Conservation (phyloP, 1,284 basidiomycete genomes). For the Ceratobasidium papillatum region DNA sequence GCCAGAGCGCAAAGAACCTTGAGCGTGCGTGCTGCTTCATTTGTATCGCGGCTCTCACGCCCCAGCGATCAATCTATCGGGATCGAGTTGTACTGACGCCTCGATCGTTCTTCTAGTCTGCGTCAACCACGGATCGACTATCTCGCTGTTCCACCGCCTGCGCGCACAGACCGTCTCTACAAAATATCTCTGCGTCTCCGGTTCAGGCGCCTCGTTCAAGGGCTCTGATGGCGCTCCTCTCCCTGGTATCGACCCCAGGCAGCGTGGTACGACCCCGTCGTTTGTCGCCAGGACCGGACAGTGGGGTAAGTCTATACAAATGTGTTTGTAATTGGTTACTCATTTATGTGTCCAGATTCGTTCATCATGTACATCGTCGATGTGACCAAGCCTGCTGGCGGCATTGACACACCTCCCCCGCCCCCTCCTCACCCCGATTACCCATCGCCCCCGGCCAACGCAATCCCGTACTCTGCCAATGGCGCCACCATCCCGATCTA, state of each 20-base stretch:
- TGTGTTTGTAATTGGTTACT: conserved; percentile 36
- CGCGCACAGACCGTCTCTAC: conserved; percentile 95
- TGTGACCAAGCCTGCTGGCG: conserved; percentile 78
- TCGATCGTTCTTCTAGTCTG: conserved; percentile 65
- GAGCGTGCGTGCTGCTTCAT: conserved; percentile 71
- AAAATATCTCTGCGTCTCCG: conserved; percentile 93
- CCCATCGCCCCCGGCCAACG: conserved; percentile 88
- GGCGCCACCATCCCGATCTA: conserved; percentile 85
- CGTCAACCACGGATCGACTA: conserved; percentile 94
- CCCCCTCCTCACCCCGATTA: conserved; percentile 83
- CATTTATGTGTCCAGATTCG: conserved; percentile 72
- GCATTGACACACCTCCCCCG: conserved; percentile 77
- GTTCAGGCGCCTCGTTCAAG: conserved; percentile 87
- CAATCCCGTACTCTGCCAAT: conserved; percentile 80
- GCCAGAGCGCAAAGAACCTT: conserved; percentile 90
- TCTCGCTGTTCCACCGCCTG: conserved; percentile 93
- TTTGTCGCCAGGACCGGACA: conserved; percentile 86
- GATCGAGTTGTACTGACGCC: conserved; percentile 28
- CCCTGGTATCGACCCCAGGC: conserved; percentile 80
- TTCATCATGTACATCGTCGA: conserved; percentile 97
- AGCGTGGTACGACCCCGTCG: conserved; percentile 74
- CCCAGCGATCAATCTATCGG: conserved; percentile 35
- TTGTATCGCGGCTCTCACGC: conserved; percentile 31
- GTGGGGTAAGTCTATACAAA: conserved; percentile 65
- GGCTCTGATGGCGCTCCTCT: conserved; percentile 88